Conservation (phyloP, 1,284 basidiomycete species). For the Malassezia furfur region DNA sequence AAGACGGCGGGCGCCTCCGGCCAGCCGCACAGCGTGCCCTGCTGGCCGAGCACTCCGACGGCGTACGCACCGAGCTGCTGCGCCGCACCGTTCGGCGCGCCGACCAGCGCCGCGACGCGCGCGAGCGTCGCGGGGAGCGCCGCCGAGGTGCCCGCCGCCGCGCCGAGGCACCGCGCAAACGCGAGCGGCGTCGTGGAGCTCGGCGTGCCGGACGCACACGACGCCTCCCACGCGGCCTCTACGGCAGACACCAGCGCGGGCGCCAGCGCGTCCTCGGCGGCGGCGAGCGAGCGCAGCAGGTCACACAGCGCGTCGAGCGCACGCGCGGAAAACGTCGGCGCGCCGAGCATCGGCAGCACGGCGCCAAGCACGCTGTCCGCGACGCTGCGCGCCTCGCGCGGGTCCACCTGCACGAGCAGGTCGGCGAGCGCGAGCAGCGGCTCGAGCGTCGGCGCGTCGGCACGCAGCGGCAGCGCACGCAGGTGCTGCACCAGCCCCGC, state of each 20-base stretch:
- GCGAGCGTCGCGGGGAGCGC: slow-evolving; percentile 20
- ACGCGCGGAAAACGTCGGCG: background rate
- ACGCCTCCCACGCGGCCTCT: slow-evolving; percentile 4
- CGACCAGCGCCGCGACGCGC: slow-evolving; percentile 5
- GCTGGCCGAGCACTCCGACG: slow-evolving; percentile 32
- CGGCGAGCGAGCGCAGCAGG: background rate
- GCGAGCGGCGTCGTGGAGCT: slow-evolving; percentile 42
- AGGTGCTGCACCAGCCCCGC: slow-evolving; percentile 58
- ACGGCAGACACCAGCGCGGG: background rate
- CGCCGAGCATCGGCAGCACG: background rate
- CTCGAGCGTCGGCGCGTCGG: background rate
- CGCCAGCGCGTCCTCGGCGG: background rate
- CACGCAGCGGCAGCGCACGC: slow-evolving; percentile 49
- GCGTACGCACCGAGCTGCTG: slow-evolving; percentile 30
- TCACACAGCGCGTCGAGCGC: slow-evolving; percentile 1
- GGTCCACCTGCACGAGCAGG: slow-evolving; percentile 1
- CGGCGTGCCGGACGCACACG: background rate
- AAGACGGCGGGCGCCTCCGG: slow-evolving; percentile 15
- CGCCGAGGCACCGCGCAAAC: slow-evolving; percentile 35
- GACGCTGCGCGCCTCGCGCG: background rate
- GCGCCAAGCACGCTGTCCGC: background rate
- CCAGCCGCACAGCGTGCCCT: slow-evolving; percentile 33
- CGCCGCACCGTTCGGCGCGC: slow-evolving; percentile 4
- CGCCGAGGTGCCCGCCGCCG: slow-evolving; percentile 21
- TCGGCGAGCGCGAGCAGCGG: background rate